These are phyloP conservation scores for Skeletonema menzelii DNA, from an alignment of 108 stramenopile species.

Conservation along the genomic window DNA sequence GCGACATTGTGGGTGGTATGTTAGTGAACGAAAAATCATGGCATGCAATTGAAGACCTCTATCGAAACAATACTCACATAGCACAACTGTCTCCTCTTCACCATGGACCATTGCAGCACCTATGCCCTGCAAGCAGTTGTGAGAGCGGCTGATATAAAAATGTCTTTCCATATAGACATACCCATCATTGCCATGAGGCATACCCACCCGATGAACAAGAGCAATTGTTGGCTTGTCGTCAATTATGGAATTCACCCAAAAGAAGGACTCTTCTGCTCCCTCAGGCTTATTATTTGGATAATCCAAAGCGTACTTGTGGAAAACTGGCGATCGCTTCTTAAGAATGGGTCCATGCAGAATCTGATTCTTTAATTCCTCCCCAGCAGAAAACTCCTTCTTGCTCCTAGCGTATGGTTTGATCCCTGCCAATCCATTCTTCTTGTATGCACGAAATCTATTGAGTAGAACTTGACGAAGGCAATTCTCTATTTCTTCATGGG, in stretches of 20 bases:
- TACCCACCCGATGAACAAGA: conserved; percentile 46
- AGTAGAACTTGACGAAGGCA: conserved; percentile 41
- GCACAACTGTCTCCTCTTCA: conserved; percentile 44
- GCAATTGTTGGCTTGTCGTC: conserved; percentile 59
- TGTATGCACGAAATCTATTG: conserved; percentile 49
- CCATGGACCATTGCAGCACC: conserved; percentile 44
- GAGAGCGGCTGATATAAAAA: conserved; percentile 56
- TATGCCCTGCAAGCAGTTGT: conserved; percentile 61
- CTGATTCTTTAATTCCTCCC: conserved; percentile 49
- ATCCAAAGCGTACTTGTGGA: conserved; percentile 47
- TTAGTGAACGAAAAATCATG: neutral
- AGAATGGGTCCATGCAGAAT: conserved; percentile 32
- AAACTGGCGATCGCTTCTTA: conserved; percentile 37
- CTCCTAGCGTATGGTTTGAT: conserved; percentile 51
- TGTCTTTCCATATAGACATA: conserved; percentile 56
- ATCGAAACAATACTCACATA: conserved; percentile 15
- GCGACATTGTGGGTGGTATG: neutral
- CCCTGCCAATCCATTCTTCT: conserved; percentile 47
- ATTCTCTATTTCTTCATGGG: conserved; percentile 48
- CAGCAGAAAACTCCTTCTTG: conserved; percentile 46
- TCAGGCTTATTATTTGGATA: conserved; percentile 57
- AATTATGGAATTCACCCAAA: conserved; percentile 62
- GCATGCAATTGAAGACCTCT: neutral
- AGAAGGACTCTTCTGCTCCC: conserved; percentile 42
- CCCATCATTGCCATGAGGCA: conserved; percentile 32